Evolutionary conservation across 805 yeast genomes (phyloP).

Genomic region (Kazachstania bromeliacearum): DNA sequence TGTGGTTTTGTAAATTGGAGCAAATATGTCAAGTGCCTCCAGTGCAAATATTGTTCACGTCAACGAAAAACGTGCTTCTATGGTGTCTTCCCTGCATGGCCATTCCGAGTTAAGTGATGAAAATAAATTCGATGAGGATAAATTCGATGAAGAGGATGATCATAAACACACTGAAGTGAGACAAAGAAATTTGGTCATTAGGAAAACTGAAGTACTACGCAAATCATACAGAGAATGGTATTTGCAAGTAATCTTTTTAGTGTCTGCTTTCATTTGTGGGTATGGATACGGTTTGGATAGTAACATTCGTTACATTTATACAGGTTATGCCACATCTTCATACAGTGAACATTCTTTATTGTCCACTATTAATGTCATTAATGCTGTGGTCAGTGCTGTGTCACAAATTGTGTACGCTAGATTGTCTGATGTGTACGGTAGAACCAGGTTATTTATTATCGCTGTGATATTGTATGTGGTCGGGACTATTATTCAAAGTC

Average conservation of each 20-base stretch:
- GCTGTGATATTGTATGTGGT: conserved; percentile 43
- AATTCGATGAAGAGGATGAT: neutral
- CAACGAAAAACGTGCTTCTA: too few relatives aligned
- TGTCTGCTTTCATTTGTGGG: conserved; percentile 41
- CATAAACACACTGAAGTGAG: conserved; percentile 1
- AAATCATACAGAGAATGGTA: conserved; percentile 34
- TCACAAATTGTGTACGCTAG: conserved; percentile 49
- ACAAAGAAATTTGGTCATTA: conserved; percentile 36
- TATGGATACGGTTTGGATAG: conserved; percentile 50
- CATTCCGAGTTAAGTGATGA: too few relatives aligned
- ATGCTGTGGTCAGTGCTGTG: conserved; percentile 47
- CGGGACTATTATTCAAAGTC: conserved; percentile 49
- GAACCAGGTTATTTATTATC: conserved; percentile 38
- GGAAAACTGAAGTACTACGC: conserved; percentile 41
- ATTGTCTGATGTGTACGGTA: conserved; percentile 47
- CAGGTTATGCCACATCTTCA: conserved; percentile 40
- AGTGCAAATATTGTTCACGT: too few relatives aligned
- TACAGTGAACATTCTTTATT: conserved; percentile 41
- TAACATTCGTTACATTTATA: conserved; percentile 39
- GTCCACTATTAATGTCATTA: conserved; percentile 44
- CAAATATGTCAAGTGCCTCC: too few relatives aligned
- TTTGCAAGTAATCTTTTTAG: conserved; percentile 31
- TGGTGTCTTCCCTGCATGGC: too few relatives aligned
- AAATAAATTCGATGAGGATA: neutral
- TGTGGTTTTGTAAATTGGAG: too few relatives aligned